Evolutionary conservation across 495 filamentous ascomycete genomes (phyloP).

Genomic region (Daldinia caldariorum): DNA sequence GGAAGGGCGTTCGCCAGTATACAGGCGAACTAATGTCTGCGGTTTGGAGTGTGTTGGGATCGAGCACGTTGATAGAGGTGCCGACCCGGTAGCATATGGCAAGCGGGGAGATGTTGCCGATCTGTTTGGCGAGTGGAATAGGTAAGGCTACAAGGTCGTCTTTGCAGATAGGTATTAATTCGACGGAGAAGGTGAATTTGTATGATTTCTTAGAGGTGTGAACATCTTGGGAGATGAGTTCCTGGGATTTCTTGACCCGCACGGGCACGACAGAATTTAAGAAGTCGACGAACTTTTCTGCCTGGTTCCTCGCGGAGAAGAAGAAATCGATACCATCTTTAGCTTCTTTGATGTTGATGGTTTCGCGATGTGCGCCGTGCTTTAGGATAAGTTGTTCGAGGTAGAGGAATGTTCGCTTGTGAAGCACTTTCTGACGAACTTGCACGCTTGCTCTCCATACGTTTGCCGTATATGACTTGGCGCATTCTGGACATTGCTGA

Average conservation of each 20-base stretch:
- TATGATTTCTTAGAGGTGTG: slow-evolving; percentile 89
- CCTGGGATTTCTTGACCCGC: slow-evolving; percentile 82
- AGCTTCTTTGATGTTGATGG: slow-evolving; percentile 95
- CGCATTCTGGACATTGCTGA: slow-evolving; percentile 91
- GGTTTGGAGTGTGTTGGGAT: slow-evolving; percentile 89
- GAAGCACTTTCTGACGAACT: slow-evolving; percentile 94
- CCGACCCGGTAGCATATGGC: slow-evolving; percentile 89
- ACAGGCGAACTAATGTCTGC: slow-evolving; percentile 80
- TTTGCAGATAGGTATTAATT: slow-evolving; percentile 93
- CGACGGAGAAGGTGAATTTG: slow-evolving; percentile 89
- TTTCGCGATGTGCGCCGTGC: slow-evolving; percentile 89
- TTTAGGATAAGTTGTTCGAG: slow-evolving; percentile 97
- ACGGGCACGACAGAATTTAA: slow-evolving; percentile 81
- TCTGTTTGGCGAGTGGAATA: slow-evolving; percentile 80
- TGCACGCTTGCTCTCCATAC: slow-evolving; percentile 83
- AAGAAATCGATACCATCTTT: slow-evolving; percentile 96
- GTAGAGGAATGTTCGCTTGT: slow-evolving; percentile 96
- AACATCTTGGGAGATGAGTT: slow-evolving; percentile 92
- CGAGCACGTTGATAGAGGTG: slow-evolving; percentile 86
- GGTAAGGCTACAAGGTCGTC: slow-evolving; percentile 96
- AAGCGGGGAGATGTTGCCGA: slow-evolving; percentile 88
- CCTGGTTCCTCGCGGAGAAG: slow-evolving; percentile 87
- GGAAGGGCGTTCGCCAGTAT: slow-evolving; percentile 92
- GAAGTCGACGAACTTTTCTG: slow-evolving; percentile 93
- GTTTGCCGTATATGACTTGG: slow-evolving; percentile 94